Percentiles rank a stretch among this genome's conserved stretches.
Conservation (phyloP, 345 rosid genomes). For the Hibiscus mutabilis region DNA sequence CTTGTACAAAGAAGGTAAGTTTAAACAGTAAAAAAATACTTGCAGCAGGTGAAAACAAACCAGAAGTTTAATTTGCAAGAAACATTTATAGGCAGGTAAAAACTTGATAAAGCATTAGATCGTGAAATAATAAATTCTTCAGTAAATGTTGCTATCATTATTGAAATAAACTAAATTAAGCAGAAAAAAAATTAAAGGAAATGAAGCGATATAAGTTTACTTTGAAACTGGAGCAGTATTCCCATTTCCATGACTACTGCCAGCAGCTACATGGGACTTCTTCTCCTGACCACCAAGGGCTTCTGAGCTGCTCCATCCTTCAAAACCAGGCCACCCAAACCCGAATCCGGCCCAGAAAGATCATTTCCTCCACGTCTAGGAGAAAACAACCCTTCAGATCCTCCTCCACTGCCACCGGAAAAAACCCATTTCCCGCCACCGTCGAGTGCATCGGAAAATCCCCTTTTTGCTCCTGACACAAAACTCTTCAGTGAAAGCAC, state of each 20-base stretch:
- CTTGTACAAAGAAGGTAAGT: too few species aligned
- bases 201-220: conserved; percentile 17
- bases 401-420: conserved; percentile 31
- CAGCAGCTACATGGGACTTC: conserved; percentile 25
- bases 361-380: conserved; percentile 21
- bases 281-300: conserved; percentile 31
- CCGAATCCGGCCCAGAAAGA: conserved; percentile 17
- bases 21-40: too few species aligned
- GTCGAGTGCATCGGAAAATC: conserved; percentile 47
- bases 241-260: too few species aligned
- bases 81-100: too few species aligned
- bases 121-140: background rate
- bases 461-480: conserved; percentile 51
- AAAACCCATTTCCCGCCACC: conserved; percentile 47
- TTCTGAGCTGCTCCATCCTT: conserved; percentile 36
- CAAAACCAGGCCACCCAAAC: conserved; percentile 16
- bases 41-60: too few species aligned
- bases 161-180: background rate
- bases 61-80: too few species aligned
- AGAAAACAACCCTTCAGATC: conserved; percentile 25
- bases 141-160: too few species aligned
- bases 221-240: conserved; percentile 40
- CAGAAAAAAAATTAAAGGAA: background rate
- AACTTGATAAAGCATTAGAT: background rate
- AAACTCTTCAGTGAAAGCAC: conserved; percentile 34